Evolutionary conservation across 2,329 filamentous ascomycete genomes (phyloP).

Genomic region (Trichoderma lentiforme): DNA sequence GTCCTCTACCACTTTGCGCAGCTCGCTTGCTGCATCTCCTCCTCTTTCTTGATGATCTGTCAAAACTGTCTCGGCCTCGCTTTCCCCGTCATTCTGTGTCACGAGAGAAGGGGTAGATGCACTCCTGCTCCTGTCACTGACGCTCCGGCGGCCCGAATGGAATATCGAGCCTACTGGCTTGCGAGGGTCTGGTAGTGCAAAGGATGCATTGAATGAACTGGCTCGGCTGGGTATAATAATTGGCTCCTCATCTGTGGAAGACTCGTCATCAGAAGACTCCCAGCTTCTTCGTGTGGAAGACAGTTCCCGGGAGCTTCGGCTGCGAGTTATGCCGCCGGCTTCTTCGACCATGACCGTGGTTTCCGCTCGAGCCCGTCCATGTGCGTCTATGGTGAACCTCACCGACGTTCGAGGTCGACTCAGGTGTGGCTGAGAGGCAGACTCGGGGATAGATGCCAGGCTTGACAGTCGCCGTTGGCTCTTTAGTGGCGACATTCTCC

Average conservation of each 20-base stretch:
- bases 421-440: slow-evolving; percentile 30
- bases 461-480: slow-evolving; percentile 48
- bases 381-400: slow-evolving; percentile 61
- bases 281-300: slow-evolving; percentile 34
- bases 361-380: slow-evolving; percentile 56
- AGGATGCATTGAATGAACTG: slow-evolving; percentile 51
- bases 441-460: slow-evolving; percentile 58
- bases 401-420: slow-evolving; percentile 51
- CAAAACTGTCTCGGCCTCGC: slow-evolving; percentile 58
- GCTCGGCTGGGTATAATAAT: slow-evolving; percentile 62
- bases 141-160: slow-evolving; percentile 44
- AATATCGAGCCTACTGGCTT: slow-evolving; percentile 49
- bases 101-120: slow-evolving; percentile 35
- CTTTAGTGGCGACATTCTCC: slow-evolving; percentile 53
- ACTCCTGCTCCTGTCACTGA: slow-evolving; percentile 49
- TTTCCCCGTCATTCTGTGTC: slow-evolving; percentile 45
- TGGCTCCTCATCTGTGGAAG: slow-evolving; percentile 61
- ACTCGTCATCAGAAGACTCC: slow-evolving; percentile 51
- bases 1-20: slow-evolving; percentile 55
- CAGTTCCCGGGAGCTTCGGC: slow-evolving; percentile 30
- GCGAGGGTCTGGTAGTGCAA: slow-evolving; percentile 53
- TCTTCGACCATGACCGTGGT: slow-evolving; percentile 44
- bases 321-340: slow-evolving; percentile 27
- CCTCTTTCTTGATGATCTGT: slow-evolving; percentile 43
- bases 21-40: slow-evolving; percentile 58